These are phyloP conservation scores for Tuber borchii DNA, from an alignment of 495 filamentous ascomycete genomes.

Conservation along the genomic window DNA sequence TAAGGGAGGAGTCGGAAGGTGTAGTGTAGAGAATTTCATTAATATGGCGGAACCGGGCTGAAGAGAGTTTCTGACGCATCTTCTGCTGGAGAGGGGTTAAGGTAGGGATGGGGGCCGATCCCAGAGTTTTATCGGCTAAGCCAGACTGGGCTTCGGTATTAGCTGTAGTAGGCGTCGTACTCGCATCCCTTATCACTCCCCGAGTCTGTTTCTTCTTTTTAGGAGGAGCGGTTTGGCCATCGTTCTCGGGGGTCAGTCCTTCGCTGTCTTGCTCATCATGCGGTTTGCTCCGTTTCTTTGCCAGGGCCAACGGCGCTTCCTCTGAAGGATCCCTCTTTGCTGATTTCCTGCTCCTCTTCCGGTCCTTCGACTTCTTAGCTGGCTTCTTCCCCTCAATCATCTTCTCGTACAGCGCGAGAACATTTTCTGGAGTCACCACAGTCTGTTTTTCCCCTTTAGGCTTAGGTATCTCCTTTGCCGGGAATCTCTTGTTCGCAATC, in stretches of 20 bases:
- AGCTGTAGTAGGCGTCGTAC: slow-evolving; percentile 41
- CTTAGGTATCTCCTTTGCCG: not conserved
- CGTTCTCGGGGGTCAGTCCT: slow-evolving; percentile 46
- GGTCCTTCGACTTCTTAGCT: slow-evolving; percentile 27
- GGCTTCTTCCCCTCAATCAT: slow-evolving; percentile 59
- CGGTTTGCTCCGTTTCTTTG: slow-evolving; percentile 31
- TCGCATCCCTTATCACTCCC: slow-evolving; percentile 32
- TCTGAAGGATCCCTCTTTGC: not conserved
- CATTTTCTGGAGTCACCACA: slow-evolving; percentile 62
- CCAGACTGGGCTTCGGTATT: slow-evolving; percentile 17
- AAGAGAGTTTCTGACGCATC: slow-evolving; percentile 88
- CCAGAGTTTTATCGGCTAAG: slow-evolving; percentile 26
- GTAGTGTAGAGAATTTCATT: slow-evolving; percentile 95
- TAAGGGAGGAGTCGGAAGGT: slow-evolving; percentile 68
- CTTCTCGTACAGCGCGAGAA: slow-evolving; percentile 67
- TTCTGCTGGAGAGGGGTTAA: slow-evolving; percentile 86
- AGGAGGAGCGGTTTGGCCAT: slow-evolving; percentile 15
- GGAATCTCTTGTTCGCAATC: slow-evolving; percentile 41
- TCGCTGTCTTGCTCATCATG: slow-evolving; percentile 37
- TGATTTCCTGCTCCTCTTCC: slow-evolving; percentile 22
- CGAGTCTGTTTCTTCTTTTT: slow-evolving; percentile 42
- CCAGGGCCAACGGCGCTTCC: not conserved
- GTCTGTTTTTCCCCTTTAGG: slow-evolving; percentile 42
- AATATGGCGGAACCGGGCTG: slow-evolving; percentile 91
- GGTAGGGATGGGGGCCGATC: slow-evolving; percentile 42